Evolutionary conservation across 306 rosid genomes (phyloP).

Genomic region (Pterocarpus macrocarpus): DNA sequence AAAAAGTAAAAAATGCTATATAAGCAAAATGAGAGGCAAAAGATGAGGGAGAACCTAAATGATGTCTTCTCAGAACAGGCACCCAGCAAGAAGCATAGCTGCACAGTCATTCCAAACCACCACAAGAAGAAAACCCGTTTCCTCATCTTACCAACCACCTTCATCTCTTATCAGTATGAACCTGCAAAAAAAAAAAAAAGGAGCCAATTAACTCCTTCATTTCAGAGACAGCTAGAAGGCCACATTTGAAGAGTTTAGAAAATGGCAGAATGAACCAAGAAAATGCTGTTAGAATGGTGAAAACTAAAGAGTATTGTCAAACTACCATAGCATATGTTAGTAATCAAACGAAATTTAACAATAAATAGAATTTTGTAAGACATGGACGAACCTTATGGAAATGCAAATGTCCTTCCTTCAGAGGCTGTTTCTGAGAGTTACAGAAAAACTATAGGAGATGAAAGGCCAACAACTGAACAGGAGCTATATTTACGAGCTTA

Average conservation of each 20-base stretch:
- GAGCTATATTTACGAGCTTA: background rate
- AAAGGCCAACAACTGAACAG: slow-evolving; percentile 12
- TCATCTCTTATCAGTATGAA: slow-evolving; percentile 36
- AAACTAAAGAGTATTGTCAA: slow-evolving; percentile 22
- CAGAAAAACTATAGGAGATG: slow-evolving; percentile 38
- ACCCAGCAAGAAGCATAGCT: slow-evolving; percentile 47
- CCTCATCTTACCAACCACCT: slow-evolving; percentile 32
- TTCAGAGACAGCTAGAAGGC: background rate
- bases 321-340: slow-evolving; percentile 2
- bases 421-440: slow-evolving; percentile 4
- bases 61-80: slow-evolving; percentile 42
- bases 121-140: slow-evolving; percentile 38
- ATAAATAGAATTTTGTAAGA: slow-evolving; percentile 13
- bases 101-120: slow-evolving; percentile 52
- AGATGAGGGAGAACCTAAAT: slow-evolving; percentile 56
- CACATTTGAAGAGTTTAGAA: background rate
- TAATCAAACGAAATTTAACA: background rate
- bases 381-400: slow-evolving; percentile 36
- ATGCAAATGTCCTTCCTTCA: background rate
- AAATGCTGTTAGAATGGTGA: slow-evolving; percentile 12
- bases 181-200: slow-evolving; percentile 15
- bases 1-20: slow-evolving; percentile 32
- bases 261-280: background rate
- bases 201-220: slow-evolving; percentile 28
- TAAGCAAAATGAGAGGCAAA: slow-evolving; percentile 21